Evolutionary conservation across 768 basidiomycete species (phyloP).

Genomic region (Boletus reticuloceps): DNA sequence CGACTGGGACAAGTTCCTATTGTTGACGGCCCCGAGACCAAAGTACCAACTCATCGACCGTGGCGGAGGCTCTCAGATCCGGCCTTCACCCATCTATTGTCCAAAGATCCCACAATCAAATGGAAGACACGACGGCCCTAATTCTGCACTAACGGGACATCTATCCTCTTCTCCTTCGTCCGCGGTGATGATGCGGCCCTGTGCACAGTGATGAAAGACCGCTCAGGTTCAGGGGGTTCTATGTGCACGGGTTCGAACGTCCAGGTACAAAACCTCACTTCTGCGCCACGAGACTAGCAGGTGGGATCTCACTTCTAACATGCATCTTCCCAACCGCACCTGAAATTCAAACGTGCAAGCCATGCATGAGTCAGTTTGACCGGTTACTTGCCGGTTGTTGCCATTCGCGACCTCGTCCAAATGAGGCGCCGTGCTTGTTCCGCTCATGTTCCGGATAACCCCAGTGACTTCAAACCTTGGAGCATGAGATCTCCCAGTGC

Average conservation of each 20-base stretch:
- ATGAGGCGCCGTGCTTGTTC: conserved; percentile 3
- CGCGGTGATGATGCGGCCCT: conserved; percentile 16
- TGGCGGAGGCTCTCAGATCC: conserved; percentile 5
- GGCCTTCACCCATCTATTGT: conserved; percentile 5
- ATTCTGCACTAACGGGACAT: not conserved
- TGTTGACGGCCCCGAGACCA: conserved; percentile 2
- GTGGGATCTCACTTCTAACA: not conserved
- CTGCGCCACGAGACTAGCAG: conserved; percentile 1
- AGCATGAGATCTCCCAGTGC: not conserved
- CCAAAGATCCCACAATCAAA: conserved; percentile 10
- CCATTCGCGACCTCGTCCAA: not conserved
- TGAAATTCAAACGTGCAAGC: not conserved
- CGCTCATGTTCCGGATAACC: conserved; percentile 10
- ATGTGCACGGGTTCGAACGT: not conserved
- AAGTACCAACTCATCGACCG: not conserved
- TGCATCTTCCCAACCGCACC: not conserved
- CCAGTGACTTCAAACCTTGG: conserved; percentile 1
- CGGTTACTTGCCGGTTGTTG: not conserved
- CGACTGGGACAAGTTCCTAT: not conserved
- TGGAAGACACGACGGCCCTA: conserved; percentile 11
- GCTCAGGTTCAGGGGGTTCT: not conserved
- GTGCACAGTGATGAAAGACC: not conserved
- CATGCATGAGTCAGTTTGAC: not conserved
- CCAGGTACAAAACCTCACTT: not conserved
- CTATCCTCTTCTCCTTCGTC: conserved; percentile 10